phyloP scores from a whole-genome alignment of 1,284 basidiomycete genomes.

The Irpex rosettiformis region DNA sequence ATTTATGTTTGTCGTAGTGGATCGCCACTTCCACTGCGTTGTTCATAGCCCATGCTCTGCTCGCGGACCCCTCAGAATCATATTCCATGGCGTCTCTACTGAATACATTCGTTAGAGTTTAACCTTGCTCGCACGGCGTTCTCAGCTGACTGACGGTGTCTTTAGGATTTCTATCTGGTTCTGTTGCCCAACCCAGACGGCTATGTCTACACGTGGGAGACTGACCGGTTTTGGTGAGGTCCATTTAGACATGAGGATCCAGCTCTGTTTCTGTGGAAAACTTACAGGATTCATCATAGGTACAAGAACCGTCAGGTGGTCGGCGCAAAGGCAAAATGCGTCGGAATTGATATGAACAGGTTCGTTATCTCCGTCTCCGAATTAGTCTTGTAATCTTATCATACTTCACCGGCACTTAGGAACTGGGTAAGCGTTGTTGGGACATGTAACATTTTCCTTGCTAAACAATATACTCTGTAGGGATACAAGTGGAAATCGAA shows the following conservation, averaged over 20 bases:
- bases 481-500: slow-evolving; percentile 60
- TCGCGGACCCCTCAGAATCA: slow-evolving; percentile 45
- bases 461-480: too few relatives aligned
- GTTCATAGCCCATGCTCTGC: slow-evolving; percentile 71
- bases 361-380: slow-evolving; percentile 17
- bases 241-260: neutral
- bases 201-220: slow-evolving; percentile 57
- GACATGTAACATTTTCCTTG: too few relatives aligned
- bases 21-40: slow-evolving; percentile 72
- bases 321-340: slow-evolving; percentile 46
- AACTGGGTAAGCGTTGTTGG: slow-evolving; percentile 28
- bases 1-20: slow-evolving; percentile 51
- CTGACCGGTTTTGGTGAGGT: slow-evolving; percentile 67
- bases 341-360: slow-evolving; percentile 82
- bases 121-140: neutral
- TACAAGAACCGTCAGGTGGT: slow-evolving; percentile 76
- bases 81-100: slow-evolving; percentile 50
- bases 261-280: neutral
- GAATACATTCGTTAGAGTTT: slow-evolving; percentile 44
- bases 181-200: slow-evolving; percentile 85
- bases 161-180: slow-evolving; percentile 70
- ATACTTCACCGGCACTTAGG: slow-evolving; percentile 15
- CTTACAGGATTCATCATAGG: slow-evolving; percentile 26
- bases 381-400: neutral
- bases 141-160: neutral